Percentiles rank a stretch among this genome's conserved stretches.
Evolutionary conservation across 2,329 filamentous ascomycete genomes (phyloP).

Genomic region (Colletotrichum sp.): DNA sequence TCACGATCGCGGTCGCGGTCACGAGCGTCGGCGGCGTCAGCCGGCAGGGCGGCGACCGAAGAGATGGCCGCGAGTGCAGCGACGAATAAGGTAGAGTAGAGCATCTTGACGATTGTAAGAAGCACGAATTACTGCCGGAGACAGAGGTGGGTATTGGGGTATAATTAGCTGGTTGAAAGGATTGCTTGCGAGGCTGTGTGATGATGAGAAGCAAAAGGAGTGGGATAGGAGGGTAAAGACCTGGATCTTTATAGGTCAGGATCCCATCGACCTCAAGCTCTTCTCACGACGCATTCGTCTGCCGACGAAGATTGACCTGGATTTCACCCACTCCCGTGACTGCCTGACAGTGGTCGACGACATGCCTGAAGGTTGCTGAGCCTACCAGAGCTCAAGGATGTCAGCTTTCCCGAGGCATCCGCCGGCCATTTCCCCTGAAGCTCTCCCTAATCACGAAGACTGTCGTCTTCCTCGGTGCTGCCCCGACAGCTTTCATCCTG

Average conservation of each 20-base stretch:
- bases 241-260: slow-evolving; percentile 1
- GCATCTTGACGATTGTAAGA: neutral
- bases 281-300: neutral
- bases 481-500: neutral
- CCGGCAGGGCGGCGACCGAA: slow-evolving; percentile 9
- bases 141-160: neutral
- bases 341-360: neutral
- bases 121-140: neutral
- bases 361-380: neutral
- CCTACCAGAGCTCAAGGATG: neutral
- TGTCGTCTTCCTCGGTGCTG: neutral
- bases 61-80: slow-evolving; percentile 5
- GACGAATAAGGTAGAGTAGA: slow-evolving; percentile 2
- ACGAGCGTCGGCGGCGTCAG: neutral
- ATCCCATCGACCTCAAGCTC: neutral
- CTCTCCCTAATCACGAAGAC: neutral
- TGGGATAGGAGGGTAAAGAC: neutral
- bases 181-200: slow-evolving; percentile 9
- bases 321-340: neutral
- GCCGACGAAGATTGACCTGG: neutral
- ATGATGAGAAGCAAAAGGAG: neutral
- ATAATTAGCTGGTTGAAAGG: neutral
- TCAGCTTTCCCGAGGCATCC: neutral
- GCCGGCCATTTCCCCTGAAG: neutral
- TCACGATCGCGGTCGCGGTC: neutral